phyloP scores from a whole-genome alignment of 306 rosid species.

The Castanospermum australe region DNA sequence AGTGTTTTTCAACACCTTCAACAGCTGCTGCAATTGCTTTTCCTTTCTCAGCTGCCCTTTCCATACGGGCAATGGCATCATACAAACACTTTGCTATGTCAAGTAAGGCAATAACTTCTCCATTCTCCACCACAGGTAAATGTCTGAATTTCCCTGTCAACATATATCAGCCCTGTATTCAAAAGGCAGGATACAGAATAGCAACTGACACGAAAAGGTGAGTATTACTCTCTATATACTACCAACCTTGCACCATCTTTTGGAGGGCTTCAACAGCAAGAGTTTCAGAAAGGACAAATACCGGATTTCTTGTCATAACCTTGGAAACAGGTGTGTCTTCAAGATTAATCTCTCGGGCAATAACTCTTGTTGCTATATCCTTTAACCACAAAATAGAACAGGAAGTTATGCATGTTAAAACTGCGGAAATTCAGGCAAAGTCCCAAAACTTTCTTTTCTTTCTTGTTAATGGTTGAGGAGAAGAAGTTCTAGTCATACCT shows the following conservation, averaged over 20 bases:
- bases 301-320: slow-evolving; percentile 92
- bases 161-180: slow-evolving; percentile 26
- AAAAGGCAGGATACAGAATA: slow-evolving; percentile 24
- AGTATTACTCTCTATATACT: slow-evolving; percentile 9
- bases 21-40: slow-evolving; percentile 99
- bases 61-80: slow-evolving; percentile 99
- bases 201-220: slow-evolving; percentile 23
- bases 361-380: slow-evolving; percentile 88
- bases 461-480: slow-evolving; percentile 8
- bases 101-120: slow-evolving; percentile 95
- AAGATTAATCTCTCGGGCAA: slow-evolving; percentile 76
- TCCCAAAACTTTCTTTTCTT: neutral
- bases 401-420: slow-evolving; percentile 8
- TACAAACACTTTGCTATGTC: slow-evolving; percentile 97
- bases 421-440: neutral
- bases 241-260: slow-evolving; percentile 98
- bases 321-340: slow-evolving; percentile 90
- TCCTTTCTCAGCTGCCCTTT: slow-evolving; percentile 99
- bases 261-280: slow-evolving; percentile 99
- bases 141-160: slow-evolving; percentile 93
- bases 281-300: slow-evolving; percentile 91
- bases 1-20: slow-evolving; percentile 98
- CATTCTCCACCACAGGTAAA: slow-evolving; percentile 96
- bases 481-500: slow-evolving; percentile 47
- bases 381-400: slow-evolving; percentile 39